Evolutionary conservation across 108 stramenopile species (phyloP).

Genomic region (Pseudonitzschia multiseries): DNA sequence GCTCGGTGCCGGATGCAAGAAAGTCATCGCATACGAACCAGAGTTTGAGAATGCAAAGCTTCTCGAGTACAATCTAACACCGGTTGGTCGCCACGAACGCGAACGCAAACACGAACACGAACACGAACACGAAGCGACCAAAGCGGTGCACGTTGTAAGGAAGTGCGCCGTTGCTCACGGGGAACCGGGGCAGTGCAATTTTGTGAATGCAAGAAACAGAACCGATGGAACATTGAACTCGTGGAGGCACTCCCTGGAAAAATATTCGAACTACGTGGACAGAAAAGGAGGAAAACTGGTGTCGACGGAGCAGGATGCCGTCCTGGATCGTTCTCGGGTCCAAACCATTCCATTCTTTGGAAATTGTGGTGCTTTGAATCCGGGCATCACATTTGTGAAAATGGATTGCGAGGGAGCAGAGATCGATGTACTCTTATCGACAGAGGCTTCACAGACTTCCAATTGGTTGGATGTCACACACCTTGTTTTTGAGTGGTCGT

Average conservation of each 20-base stretch:
- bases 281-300: conserved; percentile 31
- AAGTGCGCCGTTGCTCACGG: conserved; percentile 35
- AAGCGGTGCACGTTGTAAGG: background rate
- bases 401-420: conserved; percentile 60
- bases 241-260: conserved; percentile 49
- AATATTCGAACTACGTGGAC: conserved; percentile 53
- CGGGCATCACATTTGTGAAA: conserved; percentile 55
- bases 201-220: conserved; percentile 42
- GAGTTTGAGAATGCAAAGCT: conserved; percentile 46
- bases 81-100: background rate
- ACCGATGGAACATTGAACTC: conserved; percentile 50
- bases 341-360: conserved; percentile 45
- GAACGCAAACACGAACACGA: too few relatives aligned
- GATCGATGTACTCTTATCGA: conserved; percentile 49
- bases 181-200: conserved; percentile 24
- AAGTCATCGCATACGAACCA: conserved; percentile 53
- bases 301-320: conserved; percentile 36
- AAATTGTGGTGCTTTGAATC: conserved; percentile 25
- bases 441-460: conserved; percentile 23
- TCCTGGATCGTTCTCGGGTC: conserved; percentile 37
- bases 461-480: conserved; percentile 54
- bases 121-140: too few relatives aligned
- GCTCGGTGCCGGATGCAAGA: conserved; percentile 40
- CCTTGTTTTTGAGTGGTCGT: conserved; percentile 58
- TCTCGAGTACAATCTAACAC: conserved; percentile 39